Conservation (phyloP, 2,329 filamentous ascomycete genomes). For the Nakataea oryzae region DNA sequence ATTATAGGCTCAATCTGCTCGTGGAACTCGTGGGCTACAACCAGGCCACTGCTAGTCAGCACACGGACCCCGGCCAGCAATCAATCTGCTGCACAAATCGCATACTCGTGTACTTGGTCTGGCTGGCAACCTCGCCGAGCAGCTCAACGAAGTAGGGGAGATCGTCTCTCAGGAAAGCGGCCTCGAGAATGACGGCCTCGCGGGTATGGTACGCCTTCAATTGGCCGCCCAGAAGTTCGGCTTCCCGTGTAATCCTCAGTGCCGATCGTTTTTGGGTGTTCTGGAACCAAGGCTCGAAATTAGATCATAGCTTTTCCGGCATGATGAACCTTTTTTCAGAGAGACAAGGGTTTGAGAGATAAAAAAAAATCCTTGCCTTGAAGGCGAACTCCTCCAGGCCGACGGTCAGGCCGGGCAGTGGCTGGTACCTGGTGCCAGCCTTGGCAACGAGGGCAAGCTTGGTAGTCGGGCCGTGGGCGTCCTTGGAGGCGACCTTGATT, state of each 20-base stretch:
- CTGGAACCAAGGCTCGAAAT: slow-evolving; percentile 36
- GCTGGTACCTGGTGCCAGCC: slow-evolving; percentile 88
- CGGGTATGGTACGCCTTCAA: slow-evolving; percentile 81
- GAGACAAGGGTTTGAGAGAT: background rate
- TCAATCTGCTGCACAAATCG: slow-evolving; percentile 6
- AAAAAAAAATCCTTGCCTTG: slow-evolving; percentile 53
- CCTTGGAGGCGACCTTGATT: slow-evolving; percentile 86
- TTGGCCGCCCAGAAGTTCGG: slow-evolving; percentile 88
- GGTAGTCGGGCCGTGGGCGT: slow-evolving; percentile 78
- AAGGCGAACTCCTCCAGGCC: slow-evolving; percentile 94
- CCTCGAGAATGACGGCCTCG: slow-evolving; percentile 84
- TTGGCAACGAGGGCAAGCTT: slow-evolving; percentile 88
- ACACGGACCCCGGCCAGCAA: background rate
- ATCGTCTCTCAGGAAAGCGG: slow-evolving; percentile 91
- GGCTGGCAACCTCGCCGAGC: slow-evolving; percentile 78
- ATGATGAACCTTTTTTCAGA: too few relatives aligned
- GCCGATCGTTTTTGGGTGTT: slow-evolving; percentile 82
- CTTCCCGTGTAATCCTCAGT: slow-evolving; percentile 86
- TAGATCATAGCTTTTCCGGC: too few relatives aligned
- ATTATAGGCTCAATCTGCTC: slow-evolving; percentile 78
- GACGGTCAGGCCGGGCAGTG: slow-evolving; percentile 78
- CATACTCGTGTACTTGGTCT: slow-evolving; percentile 77
- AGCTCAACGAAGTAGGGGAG: slow-evolving; percentile 97
- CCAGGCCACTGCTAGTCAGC: slow-evolving; percentile 6
- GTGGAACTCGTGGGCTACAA: slow-evolving; percentile 72